Evolutionary conservation across 2,329 filamentous ascomycete genomes (phyloP).

Genomic region (Daldinia eschscholtzii): DNA sequence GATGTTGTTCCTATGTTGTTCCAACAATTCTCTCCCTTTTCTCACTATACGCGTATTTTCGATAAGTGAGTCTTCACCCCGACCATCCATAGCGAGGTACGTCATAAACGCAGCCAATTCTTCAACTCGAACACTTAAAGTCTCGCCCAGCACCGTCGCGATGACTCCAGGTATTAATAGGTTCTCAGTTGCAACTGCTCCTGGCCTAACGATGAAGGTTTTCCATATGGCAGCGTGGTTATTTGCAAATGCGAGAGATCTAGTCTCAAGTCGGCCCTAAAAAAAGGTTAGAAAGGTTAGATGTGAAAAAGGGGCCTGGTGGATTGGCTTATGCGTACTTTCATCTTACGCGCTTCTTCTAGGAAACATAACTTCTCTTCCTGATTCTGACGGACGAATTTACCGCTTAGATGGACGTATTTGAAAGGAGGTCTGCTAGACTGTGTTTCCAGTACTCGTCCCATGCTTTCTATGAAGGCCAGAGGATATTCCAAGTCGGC

Average conservation of each 20-base stretch:
- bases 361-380: slow-evolving; percentile 49
- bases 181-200: background rate
- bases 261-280: slow-evolving; percentile 2
- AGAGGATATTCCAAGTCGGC: slow-evolving; percentile 48
- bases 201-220: slow-evolving; percentile 2
- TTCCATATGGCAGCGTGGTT: background rate
- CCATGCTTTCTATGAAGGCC: slow-evolving; percentile 44
- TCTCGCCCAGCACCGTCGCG: slow-evolving; percentile 38
- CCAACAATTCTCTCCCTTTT: slow-evolving; percentile 45
- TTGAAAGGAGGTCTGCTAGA: slow-evolving; percentile 43
- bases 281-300: background rate
- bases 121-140: slow-evolving; percentile 43
- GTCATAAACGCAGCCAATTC: slow-evolving; percentile 48
- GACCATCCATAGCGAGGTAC: slow-evolving; percentile 41
- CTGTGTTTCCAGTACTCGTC: slow-evolving; percentile 33
- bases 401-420: slow-evolving; percentile 54
- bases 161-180: slow-evolving; percentile 17
- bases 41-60: slow-evolving; percentile 44
- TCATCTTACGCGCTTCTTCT: slow-evolving; percentile 47
- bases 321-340: slow-evolving; percentile 37
- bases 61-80: slow-evolving; percentile 40
- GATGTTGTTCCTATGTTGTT: background rate
- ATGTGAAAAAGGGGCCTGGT: background rate
- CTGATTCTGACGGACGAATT: slow-evolving; percentile 53
- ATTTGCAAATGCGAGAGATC: background rate